These are phyloP conservation scores for Cyclostephanos tholiformis DNA, from an alignment of 108 stramenopile genomes.

Conservation along the genomic window DNA sequence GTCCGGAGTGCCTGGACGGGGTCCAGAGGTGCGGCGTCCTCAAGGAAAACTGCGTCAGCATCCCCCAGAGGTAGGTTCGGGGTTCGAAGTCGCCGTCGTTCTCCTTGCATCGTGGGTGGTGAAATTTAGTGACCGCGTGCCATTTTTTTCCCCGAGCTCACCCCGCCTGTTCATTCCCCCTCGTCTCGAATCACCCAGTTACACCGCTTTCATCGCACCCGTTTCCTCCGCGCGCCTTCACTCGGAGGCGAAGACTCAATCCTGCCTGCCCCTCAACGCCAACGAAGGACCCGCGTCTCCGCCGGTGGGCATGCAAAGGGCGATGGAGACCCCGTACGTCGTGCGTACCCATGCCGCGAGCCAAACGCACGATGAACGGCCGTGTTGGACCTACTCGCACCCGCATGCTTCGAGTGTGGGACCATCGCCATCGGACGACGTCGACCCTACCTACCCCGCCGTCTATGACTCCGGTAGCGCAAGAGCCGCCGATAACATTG, in stretches of 20 bases:
- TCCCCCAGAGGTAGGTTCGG: conserved; percentile 58
- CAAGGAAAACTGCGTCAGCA: conserved; percentile 67
- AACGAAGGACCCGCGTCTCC: conserved; percentile 58
- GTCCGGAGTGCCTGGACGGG: conserved; percentile 97
- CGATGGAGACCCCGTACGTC: conserved; percentile 97
- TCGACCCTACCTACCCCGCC: neutral
- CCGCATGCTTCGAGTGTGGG: conserved; percentile 48
- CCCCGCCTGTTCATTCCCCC: neutral
- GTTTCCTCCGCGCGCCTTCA: conserved; percentile 90
- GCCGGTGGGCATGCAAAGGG: conserved; percentile 63
- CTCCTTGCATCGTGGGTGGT: conserved; percentile 11
- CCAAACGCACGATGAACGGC: conserved; percentile 79
- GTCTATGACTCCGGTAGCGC: conserved; percentile 10
- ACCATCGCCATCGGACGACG: neutral
- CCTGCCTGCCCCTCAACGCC: conserved; percentile 44
- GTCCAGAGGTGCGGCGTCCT: conserved; percentile 78
- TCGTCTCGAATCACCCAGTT: conserved; percentile 28
- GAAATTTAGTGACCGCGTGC: neutral
- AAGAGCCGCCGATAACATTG: conserved; percentile 23
- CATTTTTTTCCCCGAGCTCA: neutral
- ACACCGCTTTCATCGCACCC: conserved; percentile 92
- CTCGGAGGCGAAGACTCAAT: conserved; percentile 77
- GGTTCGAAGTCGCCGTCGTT: neutral
- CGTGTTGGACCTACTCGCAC: conserved; percentile 90
- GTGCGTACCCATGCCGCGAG: conserved; percentile 92